Conservation (phyloP, 306 rosid genomes). For the apple (Malus domestica) region ASM211411v1 NC_041790.1:32593501-32594000, state of each 20-base stretch:
- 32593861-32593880: slow-evolving; percentile 98
- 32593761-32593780: slow-evolving; percentile 80
- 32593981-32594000: slow-evolving; percentile 65
- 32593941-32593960: slow-evolving; percentile 46
- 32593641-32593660: slow-evolving; percentile 52
- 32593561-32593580: slow-evolving; percentile 77
- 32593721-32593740: slow-evolving; percentile 69
- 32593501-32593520: slow-evolving; percentile 38
- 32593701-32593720: slow-evolving; percentile 70
- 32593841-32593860: slow-evolving; percentile 95
- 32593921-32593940: slow-evolving; percentile 71
- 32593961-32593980: slow-evolving; percentile 67
- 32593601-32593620: slow-evolving; percentile 58
- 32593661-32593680: slow-evolving; percentile 61
- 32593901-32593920: slow-evolving; percentile 74
- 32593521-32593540: slow-evolving; percentile 42
- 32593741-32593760: slow-evolving; percentile 83
- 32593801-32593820: slow-evolving; percentile 87
- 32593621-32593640: slow-evolving; percentile 57
- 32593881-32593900: slow-evolving; percentile 79
- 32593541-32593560: slow-evolving; percentile 52
- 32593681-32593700: slow-evolving; percentile 56
- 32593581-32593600: slow-evolving; percentile 65
- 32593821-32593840: slow-evolving; percentile 97
- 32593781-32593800: slow-evolving; percentile 56